Evolutionary conservation across 768 basidiomycete genomes (phyloP).

Genomic region (Coprinopsis marcescibilis): DNA sequence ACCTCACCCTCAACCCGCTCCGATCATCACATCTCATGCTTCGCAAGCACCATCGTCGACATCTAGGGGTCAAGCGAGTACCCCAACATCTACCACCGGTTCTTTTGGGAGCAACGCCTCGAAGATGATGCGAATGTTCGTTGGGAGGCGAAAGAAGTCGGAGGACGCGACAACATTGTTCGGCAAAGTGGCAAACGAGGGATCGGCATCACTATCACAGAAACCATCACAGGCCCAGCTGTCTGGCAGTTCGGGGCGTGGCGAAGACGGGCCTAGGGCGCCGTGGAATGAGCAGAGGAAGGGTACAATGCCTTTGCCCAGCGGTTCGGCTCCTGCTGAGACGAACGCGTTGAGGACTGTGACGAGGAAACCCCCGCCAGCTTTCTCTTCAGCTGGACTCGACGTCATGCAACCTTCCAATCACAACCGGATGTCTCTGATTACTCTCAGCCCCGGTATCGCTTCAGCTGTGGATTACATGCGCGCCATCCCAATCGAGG

Average conservation of each 20-base stretch:
- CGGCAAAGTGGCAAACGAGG: slow-evolving; percentile 6
- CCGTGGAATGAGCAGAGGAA: too few species aligned
- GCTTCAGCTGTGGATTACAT: slow-evolving; percentile 55
- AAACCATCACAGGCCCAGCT: slow-evolving; percentile 31
- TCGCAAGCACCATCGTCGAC: slow-evolving; percentile 1
- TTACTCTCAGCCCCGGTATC: slow-evolving; percentile 52
- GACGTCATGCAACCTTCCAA: slow-evolving; percentile 8
- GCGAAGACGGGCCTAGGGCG: too few species aligned
- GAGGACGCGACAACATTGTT: slow-evolving; percentile 36
- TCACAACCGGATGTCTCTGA: slow-evolving; percentile 43
- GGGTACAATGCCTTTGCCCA: too few species aligned
- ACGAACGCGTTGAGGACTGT: too few species aligned
- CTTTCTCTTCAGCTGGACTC: slow-evolving; percentile 3
- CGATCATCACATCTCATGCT: neutral
- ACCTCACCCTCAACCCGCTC: slow-evolving; percentile 2
- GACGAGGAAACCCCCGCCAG: slow-evolving; percentile 19
- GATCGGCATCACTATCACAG: slow-evolving; percentile 17
- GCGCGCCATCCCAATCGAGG: slow-evolving; percentile 24
- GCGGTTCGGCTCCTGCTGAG: too few species aligned
- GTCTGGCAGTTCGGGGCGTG: slow-evolving; percentile 19
- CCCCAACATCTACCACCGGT: slow-evolving; percentile 4
- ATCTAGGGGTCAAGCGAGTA: slow-evolving; percentile 9
- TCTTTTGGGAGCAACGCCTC: slow-evolving; percentile 23
- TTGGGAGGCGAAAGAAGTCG: slow-evolving; percentile 50
- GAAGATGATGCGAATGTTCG: slow-evolving; percentile 57